Percentiles rank a stretch among this genome's conserved stretches.
phyloP scores from a whole-genome alignment of 1,139 yeast species.

The Candida mesenterica region DNA sequence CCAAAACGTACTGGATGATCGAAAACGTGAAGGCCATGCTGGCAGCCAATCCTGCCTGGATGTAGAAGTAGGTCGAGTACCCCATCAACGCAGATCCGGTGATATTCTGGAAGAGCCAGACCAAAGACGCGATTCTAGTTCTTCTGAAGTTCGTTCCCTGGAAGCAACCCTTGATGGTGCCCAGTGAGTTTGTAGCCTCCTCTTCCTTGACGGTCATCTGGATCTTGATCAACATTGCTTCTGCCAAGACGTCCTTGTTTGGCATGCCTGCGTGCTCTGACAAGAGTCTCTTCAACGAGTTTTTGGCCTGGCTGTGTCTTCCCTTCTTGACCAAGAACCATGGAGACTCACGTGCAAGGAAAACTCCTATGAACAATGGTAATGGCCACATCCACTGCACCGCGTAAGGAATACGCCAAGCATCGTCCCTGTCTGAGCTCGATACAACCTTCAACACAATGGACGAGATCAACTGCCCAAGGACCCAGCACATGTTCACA shows the following conservation, averaged over 20 bases:
- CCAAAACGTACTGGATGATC: conserved; percentile 46
- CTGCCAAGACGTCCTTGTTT: conserved; percentile 34
- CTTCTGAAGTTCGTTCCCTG: conserved; percentile 51
- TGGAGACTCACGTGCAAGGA: conserved; percentile 43
- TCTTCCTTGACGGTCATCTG: conserved; percentile 41
- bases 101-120: conserved; percentile 49
- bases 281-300: conserved; percentile 33
- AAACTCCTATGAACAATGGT: conserved; percentile 39
- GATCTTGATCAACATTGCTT: conserved; percentile 42
- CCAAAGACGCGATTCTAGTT: conserved; percentile 51
- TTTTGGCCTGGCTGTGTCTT: conserved; percentile 32
- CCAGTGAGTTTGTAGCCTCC: conserved; percentile 18
- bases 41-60: conserved; percentile 48
- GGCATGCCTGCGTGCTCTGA: conserved; percentile 29
- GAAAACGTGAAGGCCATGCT: conserved; percentile 44
- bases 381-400: conserved; percentile 65
- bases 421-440: conserved; percentile 23
- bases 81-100: conserved; percentile 56
- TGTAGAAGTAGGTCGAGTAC: conserved; percentile 54
- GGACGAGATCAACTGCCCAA: conserved; percentile 50
- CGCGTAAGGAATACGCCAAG: conserved; percentile 49
- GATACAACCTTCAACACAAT: conserved; percentile 41
- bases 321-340: conserved; percentile 44
- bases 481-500: conserved; percentile 48
- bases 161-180: conserved; percentile 37